Evolutionary conservation across 2,329 filamentous ascomycete species (phyloP).

Genomic region (Coniella lustricola): DNA sequence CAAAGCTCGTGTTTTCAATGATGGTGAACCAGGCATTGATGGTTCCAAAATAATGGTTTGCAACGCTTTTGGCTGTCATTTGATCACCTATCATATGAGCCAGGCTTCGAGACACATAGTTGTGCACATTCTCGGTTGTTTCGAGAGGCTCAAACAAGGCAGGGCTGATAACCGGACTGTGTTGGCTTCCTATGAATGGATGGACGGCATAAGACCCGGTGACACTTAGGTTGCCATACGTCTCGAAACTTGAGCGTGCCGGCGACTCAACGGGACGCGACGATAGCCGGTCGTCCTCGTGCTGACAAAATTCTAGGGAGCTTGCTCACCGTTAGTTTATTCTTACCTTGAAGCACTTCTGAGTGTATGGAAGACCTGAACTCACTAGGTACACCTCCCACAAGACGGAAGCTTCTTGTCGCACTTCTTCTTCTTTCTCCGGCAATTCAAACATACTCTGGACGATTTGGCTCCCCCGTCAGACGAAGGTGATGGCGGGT

Average conservation of each 20-base stretch:
- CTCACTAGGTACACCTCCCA: slow-evolving; percentile 24
- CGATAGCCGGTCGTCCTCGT: slow-evolving; percentile 20
- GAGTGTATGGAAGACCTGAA: background rate
- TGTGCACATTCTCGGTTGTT: slow-evolving; percentile 22
- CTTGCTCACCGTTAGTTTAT: slow-evolving; percentile 13
- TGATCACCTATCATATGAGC: slow-evolving; percentile 21
- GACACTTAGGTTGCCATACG: background rate
- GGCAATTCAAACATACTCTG: slow-evolving; percentile 24
- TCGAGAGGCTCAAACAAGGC: slow-evolving; percentile 21
- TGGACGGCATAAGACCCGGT: slow-evolving; percentile 14
- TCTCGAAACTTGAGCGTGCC: slow-evolving; percentile 11
- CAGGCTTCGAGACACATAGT: slow-evolving; percentile 21
- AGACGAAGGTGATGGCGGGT: slow-evolving; percentile 16
- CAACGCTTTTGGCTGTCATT: slow-evolving; percentile 19
- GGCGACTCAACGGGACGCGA: slow-evolving; percentile 8
- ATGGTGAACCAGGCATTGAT: slow-evolving; percentile 26
- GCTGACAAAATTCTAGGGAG: slow-evolving; percentile 21
- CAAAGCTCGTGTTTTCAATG: slow-evolving; percentile 21
- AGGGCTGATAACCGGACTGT: slow-evolving; percentile 17
- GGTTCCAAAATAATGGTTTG: slow-evolving; percentile 21
- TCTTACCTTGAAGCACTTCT: background rate
- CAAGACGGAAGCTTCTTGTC: slow-evolving; percentile 24
- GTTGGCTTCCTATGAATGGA: slow-evolving; percentile 17
- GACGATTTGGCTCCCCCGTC: slow-evolving; percentile 20
- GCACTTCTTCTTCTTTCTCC: slow-evolving; percentile 24